phyloP scores from a whole-genome alignment of 1,139 yeast genomes.

The Yarrowia galli region DNA sequence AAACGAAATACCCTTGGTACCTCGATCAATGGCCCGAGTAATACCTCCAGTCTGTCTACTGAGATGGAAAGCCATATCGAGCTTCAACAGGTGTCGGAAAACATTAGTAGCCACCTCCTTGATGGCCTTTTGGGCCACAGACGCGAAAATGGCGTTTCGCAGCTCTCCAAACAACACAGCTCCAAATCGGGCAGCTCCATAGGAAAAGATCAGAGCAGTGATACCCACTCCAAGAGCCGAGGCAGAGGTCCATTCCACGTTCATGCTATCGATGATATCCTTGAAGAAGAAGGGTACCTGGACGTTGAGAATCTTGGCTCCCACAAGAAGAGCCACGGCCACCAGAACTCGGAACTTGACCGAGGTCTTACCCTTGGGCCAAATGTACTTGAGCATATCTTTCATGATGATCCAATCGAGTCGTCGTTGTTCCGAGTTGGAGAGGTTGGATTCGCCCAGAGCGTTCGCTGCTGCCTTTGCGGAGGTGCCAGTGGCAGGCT shows the following conservation, averaged over 20 bases:
- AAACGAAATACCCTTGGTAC: constrained; percentile 95
- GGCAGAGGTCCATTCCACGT: constrained; percentile 78
- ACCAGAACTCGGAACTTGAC: constrained; percentile 77
- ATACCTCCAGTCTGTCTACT: constrained; percentile 95
- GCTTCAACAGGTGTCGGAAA: constrained; percentile 77
- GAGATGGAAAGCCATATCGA: constrained; percentile 90
- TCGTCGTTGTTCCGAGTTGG: constrained; percentile 21
- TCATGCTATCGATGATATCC: constrained; percentile 88
- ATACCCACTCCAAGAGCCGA: constrained; percentile 63
- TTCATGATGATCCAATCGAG: constrained; percentile 46
- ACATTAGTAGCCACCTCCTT: constrained; percentile 89
- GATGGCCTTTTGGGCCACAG: constrained; percentile 95
- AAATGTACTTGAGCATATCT: constrained; percentile 70
- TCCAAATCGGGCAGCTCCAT: constrained; percentile 94
- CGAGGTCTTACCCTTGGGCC: constrained; percentile 81
- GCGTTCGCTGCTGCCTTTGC: constrained; percentile 13
- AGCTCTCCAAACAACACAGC: constrained; percentile 93
- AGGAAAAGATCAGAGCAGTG: constrained; percentile 80
- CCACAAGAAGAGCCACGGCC: constrained; percentile 75
- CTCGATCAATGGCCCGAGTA: constrained; percentile 95
- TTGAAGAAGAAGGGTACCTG: constrained; percentile 97
- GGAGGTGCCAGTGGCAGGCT: too few relatives aligned
- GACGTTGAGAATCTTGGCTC: constrained; percentile 84
- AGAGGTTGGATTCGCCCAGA: constrained; percentile 13
- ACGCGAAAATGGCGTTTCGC: constrained; percentile 92